Evolutionary conservation across 768 basidiomycete genomes (phyloP).

Genomic region (Filobasidium wieringae): DNA sequence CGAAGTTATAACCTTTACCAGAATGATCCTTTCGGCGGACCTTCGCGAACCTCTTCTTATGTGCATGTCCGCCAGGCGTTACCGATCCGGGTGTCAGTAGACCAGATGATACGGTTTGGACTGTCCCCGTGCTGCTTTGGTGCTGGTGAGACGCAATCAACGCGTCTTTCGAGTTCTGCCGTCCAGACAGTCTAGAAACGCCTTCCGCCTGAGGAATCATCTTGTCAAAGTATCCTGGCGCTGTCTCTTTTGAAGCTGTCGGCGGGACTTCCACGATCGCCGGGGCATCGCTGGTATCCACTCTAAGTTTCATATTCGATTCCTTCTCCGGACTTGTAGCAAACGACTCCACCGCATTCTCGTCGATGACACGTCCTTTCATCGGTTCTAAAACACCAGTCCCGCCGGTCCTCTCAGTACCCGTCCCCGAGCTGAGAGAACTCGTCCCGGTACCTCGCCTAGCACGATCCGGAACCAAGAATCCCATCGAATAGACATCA

Average conservation of each 20-base stretch:
- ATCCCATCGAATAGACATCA: conserved; percentile 26
- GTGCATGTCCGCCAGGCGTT: conserved; percentile 15
- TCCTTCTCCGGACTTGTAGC: conserved; percentile 1
- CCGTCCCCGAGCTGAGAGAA: conserved; percentile 22
- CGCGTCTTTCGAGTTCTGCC: conserved; percentile 5
- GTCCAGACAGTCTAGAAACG: background rate
- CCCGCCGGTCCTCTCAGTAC: conserved; percentile 12
- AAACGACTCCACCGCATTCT: background rate
- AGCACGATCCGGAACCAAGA: conserved; percentile 20
- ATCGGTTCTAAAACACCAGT: conserved; percentile 1
- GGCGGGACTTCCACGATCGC: background rate
- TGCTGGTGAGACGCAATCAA: background rate
- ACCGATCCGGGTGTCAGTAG: conserved; percentile 5
- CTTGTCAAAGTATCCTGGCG: conserved; percentile 12
- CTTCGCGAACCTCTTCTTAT: background rate
- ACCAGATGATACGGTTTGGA: background rate
- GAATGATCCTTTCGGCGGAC: conserved; percentile 15
- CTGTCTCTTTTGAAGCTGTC: background rate
- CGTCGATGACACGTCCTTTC: conserved; percentile 11
- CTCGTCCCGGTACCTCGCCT: conserved; percentile 16
- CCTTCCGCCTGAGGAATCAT: background rate
- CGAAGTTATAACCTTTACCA: conserved; percentile 49
- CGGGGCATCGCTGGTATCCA: background rate
- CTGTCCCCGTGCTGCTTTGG: background rate
- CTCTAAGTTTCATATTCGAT: background rate